Conservation (phyloP, 2,329 filamentous ascomycete genomes). For the Fusarium coffeatum region DNA sequence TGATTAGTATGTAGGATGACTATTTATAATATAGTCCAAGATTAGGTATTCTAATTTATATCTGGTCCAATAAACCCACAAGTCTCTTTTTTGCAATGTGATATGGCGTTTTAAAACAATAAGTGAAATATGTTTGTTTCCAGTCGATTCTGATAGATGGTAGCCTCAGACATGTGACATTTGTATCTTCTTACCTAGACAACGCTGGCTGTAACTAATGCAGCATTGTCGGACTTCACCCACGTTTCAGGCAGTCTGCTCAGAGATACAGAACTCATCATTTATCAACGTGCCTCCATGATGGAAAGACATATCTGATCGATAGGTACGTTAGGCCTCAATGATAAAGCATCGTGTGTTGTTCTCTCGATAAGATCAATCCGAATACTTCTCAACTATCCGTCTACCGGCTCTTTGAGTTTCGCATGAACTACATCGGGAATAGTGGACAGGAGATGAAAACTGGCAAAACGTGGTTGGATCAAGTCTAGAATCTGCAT, state of each 20-base stretch:
- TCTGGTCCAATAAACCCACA: not conserved
- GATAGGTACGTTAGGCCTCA: not conserved
- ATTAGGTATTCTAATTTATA: not conserved
- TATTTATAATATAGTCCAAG: not conserved
- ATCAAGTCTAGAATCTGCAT: slow-evolving; percentile 5
- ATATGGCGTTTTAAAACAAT: not conserved
- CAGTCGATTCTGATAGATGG: accelerated
- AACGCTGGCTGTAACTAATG: not conserved
- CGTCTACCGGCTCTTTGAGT: not conserved
- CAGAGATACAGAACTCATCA: not conserved
- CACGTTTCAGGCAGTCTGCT: not conserved
- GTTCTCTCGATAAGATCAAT: not conserved
- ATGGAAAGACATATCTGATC: not conserved
- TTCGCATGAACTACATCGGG: not conserved
- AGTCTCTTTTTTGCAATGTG: not conserved
- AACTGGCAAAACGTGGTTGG: slow-evolving; percentile 15
- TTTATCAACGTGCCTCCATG: not conserved
- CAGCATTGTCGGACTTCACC: not conserved
- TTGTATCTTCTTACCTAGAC: no score
- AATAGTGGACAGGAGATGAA: slow-evolving; percentile 6
- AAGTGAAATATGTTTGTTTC: no score
- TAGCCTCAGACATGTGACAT: no score
- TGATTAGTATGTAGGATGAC: not conserved
- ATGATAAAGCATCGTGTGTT: not conserved
- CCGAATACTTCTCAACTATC: not conserved